Conservation (phyloP, 1,284 basidiomycete species). For the Leccinum cinnamomeum region DNA sequence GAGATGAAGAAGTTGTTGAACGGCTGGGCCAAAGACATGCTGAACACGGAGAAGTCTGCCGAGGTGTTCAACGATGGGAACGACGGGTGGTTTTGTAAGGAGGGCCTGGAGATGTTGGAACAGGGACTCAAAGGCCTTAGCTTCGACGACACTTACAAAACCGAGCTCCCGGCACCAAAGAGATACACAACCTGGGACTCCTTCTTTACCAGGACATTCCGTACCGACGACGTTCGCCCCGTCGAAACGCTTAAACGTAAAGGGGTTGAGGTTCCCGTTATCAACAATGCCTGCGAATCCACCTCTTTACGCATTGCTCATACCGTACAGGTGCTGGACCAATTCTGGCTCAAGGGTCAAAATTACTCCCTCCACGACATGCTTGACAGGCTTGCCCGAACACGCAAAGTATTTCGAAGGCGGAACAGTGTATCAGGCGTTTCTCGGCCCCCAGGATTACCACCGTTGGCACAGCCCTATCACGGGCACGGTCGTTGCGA, state of each 20-base stretch:
- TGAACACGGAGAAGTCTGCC: not conserved
- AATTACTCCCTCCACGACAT: constrained; percentile 44
- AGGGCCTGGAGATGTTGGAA: not conserved
- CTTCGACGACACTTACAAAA: constrained; percentile 8
- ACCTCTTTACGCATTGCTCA: constrained; percentile 39
- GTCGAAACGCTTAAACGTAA: constrained; percentile 12
- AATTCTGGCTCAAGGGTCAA: constrained; percentile 50
- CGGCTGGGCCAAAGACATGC: constrained; percentile 13
- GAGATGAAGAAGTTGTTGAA: constrained; percentile 6
- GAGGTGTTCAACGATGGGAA: not conserved
- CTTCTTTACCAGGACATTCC: constrained; percentile 8
- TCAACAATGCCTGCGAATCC: constrained; percentile 50
- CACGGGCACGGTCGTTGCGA: constrained; percentile 44
- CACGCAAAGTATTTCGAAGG: constrained; percentile 30
- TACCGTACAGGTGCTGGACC: constrained; percentile 37
- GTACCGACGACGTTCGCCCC: constrained; percentile 34
- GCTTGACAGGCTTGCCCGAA: constrained; percentile 23
- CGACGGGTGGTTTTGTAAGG: not conserved
- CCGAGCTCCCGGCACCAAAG: not conserved
- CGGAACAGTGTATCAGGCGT: constrained; percentile 54
- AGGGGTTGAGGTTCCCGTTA: constrained; percentile 10
- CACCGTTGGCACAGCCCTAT: constrained; percentile 59
- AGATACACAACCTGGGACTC: constrained; percentile 8
- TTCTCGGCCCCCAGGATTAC: constrained; percentile 47
- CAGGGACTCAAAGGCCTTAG: not conserved